These are phyloP conservation scores for Lipomyces kockii DNA, from an alignment of 805 yeast species.

Conservation along the genomic window DNA sequence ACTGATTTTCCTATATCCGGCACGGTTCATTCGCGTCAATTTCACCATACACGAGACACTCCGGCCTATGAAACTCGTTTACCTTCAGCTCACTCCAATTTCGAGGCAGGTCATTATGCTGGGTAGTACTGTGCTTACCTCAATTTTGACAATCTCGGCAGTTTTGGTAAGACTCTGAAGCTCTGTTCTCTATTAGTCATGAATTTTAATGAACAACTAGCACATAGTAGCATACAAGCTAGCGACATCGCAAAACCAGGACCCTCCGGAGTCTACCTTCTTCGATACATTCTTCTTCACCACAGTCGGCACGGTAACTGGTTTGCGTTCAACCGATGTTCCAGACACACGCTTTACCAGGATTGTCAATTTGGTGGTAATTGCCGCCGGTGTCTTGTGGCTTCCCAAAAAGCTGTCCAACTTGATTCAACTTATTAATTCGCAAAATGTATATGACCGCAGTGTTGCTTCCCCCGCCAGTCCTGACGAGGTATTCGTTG, in stretches of 20 bases:
- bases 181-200: neutral
- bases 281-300: conserved; percentile 31
- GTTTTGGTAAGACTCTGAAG: conserved; percentile 15
- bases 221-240: conserved; percentile 21
- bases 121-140: conserved; percentile 11
- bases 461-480: conserved; percentile 1
- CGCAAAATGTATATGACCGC: conserved; percentile 23
- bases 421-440: conserved; percentile 17
- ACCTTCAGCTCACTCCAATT: conserved; percentile 6
- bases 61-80: conserved; percentile 20
- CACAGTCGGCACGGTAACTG: conserved; percentile 22
- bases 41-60: conserved; percentile 18
- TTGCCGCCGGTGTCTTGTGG: conserved; percentile 24
- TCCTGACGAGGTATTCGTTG: conserved; percentile 7
- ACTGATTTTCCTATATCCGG: conserved; percentile 19
- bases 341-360: conserved; percentile 23
- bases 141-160: conserved; percentile 20
- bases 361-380: conserved; percentile 16
- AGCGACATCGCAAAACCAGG: conserved; percentile 4
- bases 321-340: conserved; percentile 16
- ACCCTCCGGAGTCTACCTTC: conserved; percentile 14
- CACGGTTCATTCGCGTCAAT: conserved; percentile 14
- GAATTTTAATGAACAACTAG: neutral
- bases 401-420: conserved; percentile 22
- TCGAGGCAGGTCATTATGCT: conserved; percentile 9